Evolutionary conservation across 2,329 filamentous ascomycete genomes (phyloP), one percentile per base, ranked within the genome.

Genomic region (Thyridium curvatum): DNA sequence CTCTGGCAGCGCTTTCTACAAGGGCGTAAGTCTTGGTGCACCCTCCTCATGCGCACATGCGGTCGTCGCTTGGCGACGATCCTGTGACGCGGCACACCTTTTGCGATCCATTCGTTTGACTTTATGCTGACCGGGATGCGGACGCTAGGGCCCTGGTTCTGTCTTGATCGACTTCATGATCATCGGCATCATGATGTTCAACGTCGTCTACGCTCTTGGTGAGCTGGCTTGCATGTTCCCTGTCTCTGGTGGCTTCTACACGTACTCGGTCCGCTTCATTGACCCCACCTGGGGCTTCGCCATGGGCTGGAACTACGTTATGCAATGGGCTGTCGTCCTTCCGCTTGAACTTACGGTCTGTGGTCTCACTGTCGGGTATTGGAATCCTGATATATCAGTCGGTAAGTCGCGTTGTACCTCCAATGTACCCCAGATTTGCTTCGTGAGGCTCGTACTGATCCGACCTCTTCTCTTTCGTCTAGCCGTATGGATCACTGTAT

Each of bases 181-280:
- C 44, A 68, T 76, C 45, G 76, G 76, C 57, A 42, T 74, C 50
- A 78, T 79, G 74, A 72, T 80, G 59, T 74, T 78, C 56, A 73
- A 76, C 59, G 74, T 74, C 41, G 68, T 79, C 44, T 74, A 74
- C 51, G 76, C 77, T 42, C 69, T 81, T 36, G 77, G 75, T 47
- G 77, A 81, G 53, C 59, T 81, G 37, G 74, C 76, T 41, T 71
- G 79, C 51, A 69, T 79, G 64, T 81, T 72, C 45, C 77, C 77
- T 13, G 69, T 80, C 52, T 77, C 74, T 50, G 77, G 77, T 55
- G 74, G 74, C 46, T 81, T 81, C 65, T 79, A 77, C 51, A 74
- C 72, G 18, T 80, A 78, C 59, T 74, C 71, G 18, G 66, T 67
- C 40, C 75, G 77, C 38, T 81, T 81, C 52, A 72, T 81, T 45